Evolutionary conservation across 768 basidiomycete species (phyloP), one percentile per base, ranked within the genome.

Genomic region (Leccinum disarticulatum): DNA sequence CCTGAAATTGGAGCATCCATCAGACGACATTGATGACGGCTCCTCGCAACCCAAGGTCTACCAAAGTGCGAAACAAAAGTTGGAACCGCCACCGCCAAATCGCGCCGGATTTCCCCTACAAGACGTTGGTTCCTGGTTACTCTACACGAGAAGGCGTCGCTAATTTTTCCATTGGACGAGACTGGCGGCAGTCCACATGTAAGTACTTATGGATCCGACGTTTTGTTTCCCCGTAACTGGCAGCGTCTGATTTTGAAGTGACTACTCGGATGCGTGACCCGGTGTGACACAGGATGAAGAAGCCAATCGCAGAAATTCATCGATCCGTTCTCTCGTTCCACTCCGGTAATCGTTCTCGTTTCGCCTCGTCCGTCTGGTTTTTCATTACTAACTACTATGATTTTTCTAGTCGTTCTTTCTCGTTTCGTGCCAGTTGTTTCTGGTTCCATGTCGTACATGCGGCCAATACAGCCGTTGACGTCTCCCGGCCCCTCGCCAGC

Each of bases 101-200:
- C 49, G 25, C 6, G 15, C 14, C 11, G 31, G 33, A 35, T 25
- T 19, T 41, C 22, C 38, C 2, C 28, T 19, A 22, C 27, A 54
- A 14, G 46, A 0, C 4, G 6, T 27, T 14, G 13, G 47, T 55
- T 14, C 58, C 62, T 27, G 50, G 30, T 54, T 50, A 56, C 2
- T 51, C 27, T 25, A 54, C 38, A 28, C 50, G n/a, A 28, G 48
- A 47, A 57, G 7, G 13, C 33, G 41, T 49, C 60, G 66, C 27
- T 27, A 60, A 60, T 28, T 58, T 62, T 65, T n/a, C 56, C 30
- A 65, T 68, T 68, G 64, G 63, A 33, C 31, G 54, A 33, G 28
- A 8, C 5, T 15, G 41, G 28, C 25, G 31, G 17, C 3, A 36
- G 3, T 48, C 41, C 9, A 46, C 27, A 47, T 2, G 4, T 35